A percentile compares a stretch with the other conserved stretches of the same genome.
Conservation (phyloP, 1,284 basidiomycete genomes). For the Ustilago sp. region DNA sequence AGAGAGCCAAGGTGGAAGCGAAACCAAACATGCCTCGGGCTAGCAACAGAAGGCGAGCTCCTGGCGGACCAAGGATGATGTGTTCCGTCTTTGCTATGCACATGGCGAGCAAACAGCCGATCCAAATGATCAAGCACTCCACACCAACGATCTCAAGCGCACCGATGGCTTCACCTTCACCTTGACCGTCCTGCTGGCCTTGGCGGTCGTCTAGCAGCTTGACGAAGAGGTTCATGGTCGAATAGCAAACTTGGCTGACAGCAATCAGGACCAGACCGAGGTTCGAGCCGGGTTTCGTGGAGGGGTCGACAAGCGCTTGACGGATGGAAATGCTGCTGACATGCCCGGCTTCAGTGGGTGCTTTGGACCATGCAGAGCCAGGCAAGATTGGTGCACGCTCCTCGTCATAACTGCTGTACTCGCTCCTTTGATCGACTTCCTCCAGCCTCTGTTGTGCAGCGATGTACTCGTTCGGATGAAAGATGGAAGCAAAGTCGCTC, state of each 20-base stretch:
- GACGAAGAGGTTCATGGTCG: conserved; percentile 75
- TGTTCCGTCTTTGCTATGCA: conserved; percentile 74
- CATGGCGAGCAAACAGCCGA: conserved; percentile 63
- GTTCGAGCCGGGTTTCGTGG: conserved; percentile 46
- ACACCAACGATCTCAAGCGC: conserved; percentile 72
- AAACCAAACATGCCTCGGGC: conserved; percentile 78
- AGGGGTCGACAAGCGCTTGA: conserved; percentile 43
- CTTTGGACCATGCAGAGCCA: conserved; percentile 29
- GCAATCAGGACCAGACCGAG: conserved; percentile 50
- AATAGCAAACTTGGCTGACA: conserved; percentile 52
- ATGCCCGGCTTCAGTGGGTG: conserved; percentile 16
- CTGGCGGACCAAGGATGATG: conserved; percentile 78
- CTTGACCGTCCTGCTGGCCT: conserved; percentile 13
- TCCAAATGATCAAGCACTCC: conserved; percentile 73
- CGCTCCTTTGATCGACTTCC: conserved; percentile 24
- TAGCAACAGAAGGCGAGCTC: conserved; percentile 75
- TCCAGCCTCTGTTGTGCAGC: conserved; percentile 39
- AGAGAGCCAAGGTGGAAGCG: conserved; percentile 74
- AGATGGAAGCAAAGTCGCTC: conserved; percentile 49
- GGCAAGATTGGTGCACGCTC: conserved; percentile 29
- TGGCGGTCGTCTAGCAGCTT: conserved; percentile 72
- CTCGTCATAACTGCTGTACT: conserved; percentile 34
- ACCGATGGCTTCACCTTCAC: conserved; percentile 23
- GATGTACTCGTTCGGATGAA: conserved; percentile 50
- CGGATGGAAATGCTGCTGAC: conserved; percentile 42